These are phyloP conservation scores for Viola pubescens DNA, from an alignment of 441 rosid genomes.

Conservation along the genomic window DNA sequence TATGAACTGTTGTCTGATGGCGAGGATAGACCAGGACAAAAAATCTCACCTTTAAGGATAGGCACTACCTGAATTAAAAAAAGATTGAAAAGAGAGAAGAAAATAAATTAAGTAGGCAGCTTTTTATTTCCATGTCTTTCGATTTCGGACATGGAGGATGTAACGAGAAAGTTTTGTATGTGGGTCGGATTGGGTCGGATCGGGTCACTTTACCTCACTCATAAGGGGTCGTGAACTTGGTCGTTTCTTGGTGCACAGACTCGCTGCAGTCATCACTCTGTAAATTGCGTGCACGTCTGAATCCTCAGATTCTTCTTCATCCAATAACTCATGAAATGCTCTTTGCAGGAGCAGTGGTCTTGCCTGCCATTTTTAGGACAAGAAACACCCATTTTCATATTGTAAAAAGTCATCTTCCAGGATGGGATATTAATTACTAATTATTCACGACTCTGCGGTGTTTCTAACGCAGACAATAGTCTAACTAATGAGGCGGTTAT, in stretches of 20 bases:
- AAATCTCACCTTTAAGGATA: conserved; percentile 32
- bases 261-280: conserved; percentile 35
- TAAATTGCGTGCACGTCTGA: conserved; percentile 33
- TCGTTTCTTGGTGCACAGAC: conserved; percentile 25
- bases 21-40: conserved; percentile 24
- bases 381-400: too few species aligned
- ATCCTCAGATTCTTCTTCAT: conserved; percentile 27
- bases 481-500: too few species aligned
- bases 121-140: too few species aligned
- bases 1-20: conserved; percentile 18
- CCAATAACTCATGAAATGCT: conserved; percentile 33
- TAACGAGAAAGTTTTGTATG: too few species aligned
- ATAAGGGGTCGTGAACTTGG: conserved; percentile 27
- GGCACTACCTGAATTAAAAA: conserved; percentile 25
- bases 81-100: not conserved
- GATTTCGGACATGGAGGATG: too few species aligned
- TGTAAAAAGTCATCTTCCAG: too few species aligned
- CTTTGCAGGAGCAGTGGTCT: conserved; percentile 30
- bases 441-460: too few species aligned
- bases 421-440: too few species aligned
- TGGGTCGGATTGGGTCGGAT: too few species aligned
- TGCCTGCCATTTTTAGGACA: conserved; percentile 23
- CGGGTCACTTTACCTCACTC: conserved; percentile 19
- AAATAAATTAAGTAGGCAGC: too few species aligned
- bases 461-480: too few species aligned